These are phyloP conservation scores for Neophaeococcomyces mojaviensis DNA, from an alignment of 2,329 filamentous ascomycete species.

Conservation along the genomic window DNA sequence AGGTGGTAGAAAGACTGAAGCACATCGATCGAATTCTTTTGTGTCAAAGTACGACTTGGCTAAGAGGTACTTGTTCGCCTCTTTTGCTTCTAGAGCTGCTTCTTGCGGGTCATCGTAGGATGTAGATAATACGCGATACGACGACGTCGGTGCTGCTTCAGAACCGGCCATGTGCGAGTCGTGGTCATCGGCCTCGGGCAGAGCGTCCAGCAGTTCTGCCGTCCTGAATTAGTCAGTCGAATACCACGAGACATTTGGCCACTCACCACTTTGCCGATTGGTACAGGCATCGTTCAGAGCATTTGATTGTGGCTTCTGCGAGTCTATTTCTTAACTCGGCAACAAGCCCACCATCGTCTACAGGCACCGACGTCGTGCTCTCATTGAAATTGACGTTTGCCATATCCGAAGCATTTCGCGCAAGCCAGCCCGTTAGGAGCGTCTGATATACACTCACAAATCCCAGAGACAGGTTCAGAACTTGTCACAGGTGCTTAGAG, in stretches of 20 bases:
- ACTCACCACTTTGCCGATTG: constrained; percentile 90
- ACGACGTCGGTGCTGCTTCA: constrained; percentile 40
- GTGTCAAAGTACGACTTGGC: constrained; percentile 95
- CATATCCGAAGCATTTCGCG: background rate
- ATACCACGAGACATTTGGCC: background rate
- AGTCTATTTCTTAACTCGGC: constrained; percentile 19
- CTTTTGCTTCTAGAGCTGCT: constrained; percentile 66
- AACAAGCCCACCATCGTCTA: constrained; percentile 16
- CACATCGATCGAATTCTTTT: constrained; percentile 87
- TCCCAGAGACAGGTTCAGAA: too few species aligned
- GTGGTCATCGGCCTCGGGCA: constrained; percentile 50
- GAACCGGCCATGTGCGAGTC: constrained; percentile 53
- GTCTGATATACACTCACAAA: background rate
- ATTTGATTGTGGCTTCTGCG: constrained; percentile 65
- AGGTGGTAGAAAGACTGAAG: constrained; percentile 78
- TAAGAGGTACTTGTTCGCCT: constrained; percentile 75
- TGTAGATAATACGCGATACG: constrained; percentile 40
- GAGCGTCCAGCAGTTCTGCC: constrained; percentile 82
- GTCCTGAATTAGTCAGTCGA: constrained; percentile 54
- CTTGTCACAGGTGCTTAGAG: too few species aligned
- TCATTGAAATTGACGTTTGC: constrained; percentile 6
- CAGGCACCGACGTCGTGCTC: constrained; percentile 2
- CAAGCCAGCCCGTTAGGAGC: background rate
- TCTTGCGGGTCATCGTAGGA: constrained; percentile 63
- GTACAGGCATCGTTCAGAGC: constrained; percentile 89